A percentile compares a stretch with the other conserved stretches of the same genome.
These are phyloP conservation scores for Zasmidium citrigriseum DNA, from an alignment of 2,329 filamentous ascomycete genomes.

Conservation along the genomic window DNA sequence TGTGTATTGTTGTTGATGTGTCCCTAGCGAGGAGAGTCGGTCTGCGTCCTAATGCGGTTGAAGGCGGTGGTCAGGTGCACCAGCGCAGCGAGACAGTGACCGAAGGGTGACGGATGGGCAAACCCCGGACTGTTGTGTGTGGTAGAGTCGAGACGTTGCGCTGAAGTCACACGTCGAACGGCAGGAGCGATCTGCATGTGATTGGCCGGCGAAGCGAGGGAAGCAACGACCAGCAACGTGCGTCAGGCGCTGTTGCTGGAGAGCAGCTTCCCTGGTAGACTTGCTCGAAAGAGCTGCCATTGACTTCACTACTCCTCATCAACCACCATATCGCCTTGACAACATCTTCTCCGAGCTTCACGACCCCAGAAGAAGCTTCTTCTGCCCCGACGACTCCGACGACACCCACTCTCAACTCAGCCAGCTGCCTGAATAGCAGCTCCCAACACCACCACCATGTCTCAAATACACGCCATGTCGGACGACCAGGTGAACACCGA, in stretches of 20 bases:
- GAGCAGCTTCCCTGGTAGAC: too few species aligned
- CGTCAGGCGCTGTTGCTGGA: slow-evolving; percentile 7
- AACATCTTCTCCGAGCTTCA: neutral
- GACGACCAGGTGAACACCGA: slow-evolving; percentile 97
- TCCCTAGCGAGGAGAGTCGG: neutral
- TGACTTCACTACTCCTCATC: neutral
- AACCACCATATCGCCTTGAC: neutral
- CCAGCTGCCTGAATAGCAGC: slow-evolving; percentile 16
- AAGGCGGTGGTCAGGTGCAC: slow-evolving; percentile 1
- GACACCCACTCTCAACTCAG: neutral
- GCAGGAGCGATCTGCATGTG: neutral
- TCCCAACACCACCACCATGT: slow-evolving; percentile 63
- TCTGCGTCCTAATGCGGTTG: neutral
- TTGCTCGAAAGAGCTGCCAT: slow-evolving; percentile 7
- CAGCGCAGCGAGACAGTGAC: neutral
- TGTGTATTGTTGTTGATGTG: neutral
- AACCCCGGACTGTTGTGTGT: neutral
- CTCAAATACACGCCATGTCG: slow-evolving; percentile 89
- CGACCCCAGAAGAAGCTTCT: neutral
- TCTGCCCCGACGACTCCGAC: neutral
- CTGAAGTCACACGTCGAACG: neutral
- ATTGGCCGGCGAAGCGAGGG: neutral
- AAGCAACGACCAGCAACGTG: slow-evolving; percentile 9
- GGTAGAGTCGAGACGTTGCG: neutral
- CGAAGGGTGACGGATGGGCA: slow-evolving; percentile 2